Evolutionary conservation across 164 flowering plant genomes (phyloP), one percentile per base, ranked within the genome.

Genomic region (Tetracentron sinense): DNA sequence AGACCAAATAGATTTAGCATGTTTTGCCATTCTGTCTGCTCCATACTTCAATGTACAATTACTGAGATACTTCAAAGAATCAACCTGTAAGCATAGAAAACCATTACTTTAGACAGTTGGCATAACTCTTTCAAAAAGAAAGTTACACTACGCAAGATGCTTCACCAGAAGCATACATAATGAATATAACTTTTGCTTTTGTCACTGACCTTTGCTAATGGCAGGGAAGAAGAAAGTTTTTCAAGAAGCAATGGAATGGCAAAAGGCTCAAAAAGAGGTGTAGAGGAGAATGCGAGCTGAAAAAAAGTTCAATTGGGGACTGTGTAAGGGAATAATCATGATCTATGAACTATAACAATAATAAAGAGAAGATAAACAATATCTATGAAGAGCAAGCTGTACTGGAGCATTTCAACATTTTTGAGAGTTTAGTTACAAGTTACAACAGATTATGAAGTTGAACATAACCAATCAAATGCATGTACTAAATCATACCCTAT

Each of bases 231-330:
- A 33, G 96, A 82, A 68, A 94, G 89, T 60, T 94, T 94, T 47
- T 91, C 99, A 63, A 94, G 88, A 62, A 94, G 86, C 78, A 94
- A 70, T 21, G 99, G 97, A 53, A 94, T 77, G 46, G 73, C 85
- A 81, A 79, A 85, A 58, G 96, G 93, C 78, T 88, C 99, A 79
- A 83, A 94, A 65, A 80, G 66, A 46, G 95, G 88, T 7, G 97
- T 82, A 49, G 95, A 79, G 50, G 92, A 77, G 72, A 91, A 83
- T 42, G 96, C 93, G 52, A 65, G 56, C 98, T 94, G 86, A 58
- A 74, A 60, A 66, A 63, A 19, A 28, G 59, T 33, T 58, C 50
- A 33, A 33, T 62, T 50, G 49, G 61, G 54, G 16, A 20, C 15
- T 42, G 6, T 26, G 12, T 20, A 49, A 6, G 7, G 26, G 15